phyloP scores from a whole-genome alignment of 345 rosid species.

The Eucalyptus sp. region DNA sequence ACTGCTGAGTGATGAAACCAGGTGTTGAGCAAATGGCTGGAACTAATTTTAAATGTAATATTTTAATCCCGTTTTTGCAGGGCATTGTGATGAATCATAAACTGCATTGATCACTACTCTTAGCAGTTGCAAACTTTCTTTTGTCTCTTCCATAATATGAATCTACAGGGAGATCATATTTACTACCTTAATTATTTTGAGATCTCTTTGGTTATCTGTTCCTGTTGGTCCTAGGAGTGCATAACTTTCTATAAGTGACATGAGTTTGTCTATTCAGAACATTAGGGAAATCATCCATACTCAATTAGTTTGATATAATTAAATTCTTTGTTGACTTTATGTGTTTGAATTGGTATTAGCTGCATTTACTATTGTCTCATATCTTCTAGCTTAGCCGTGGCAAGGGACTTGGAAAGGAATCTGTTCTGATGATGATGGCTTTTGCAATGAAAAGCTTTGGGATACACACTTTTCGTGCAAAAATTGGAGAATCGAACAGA shows the following conservation, averaged over 20 bases:
- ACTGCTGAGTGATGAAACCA: not conserved
- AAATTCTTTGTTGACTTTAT: not conserved
- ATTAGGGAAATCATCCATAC: not conserved
- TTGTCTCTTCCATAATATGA: not conserved
- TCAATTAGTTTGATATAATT: not conserved
- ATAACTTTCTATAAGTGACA: not conserved
- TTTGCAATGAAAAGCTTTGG: slow-evolving; percentile 53
- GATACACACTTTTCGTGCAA: slow-evolving; percentile 51
- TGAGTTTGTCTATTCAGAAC: not conserved
- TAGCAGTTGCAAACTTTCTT: not conserved
- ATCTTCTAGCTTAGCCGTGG: slow-evolving; percentile 75
- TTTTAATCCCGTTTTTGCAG: not conserved
- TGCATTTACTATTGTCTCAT: slow-evolving; percentile 1
- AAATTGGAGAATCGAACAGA: slow-evolving; percentile 77
- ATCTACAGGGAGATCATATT: not conserved
- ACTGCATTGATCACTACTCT: not conserved
- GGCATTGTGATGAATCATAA: not conserved
- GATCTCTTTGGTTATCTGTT: not conserved
- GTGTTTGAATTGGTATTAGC: not conserved
- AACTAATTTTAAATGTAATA: not conserved
- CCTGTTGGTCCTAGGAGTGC: not conserved
- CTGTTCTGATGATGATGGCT: slow-evolving; percentile 85
- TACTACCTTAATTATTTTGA: not conserved
- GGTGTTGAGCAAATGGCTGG: not conserved
- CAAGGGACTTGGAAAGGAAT: slow-evolving; percentile 87